Conservation (phyloP, 148 eudicot species). For the Camellia lanceoleosa region DNA sequence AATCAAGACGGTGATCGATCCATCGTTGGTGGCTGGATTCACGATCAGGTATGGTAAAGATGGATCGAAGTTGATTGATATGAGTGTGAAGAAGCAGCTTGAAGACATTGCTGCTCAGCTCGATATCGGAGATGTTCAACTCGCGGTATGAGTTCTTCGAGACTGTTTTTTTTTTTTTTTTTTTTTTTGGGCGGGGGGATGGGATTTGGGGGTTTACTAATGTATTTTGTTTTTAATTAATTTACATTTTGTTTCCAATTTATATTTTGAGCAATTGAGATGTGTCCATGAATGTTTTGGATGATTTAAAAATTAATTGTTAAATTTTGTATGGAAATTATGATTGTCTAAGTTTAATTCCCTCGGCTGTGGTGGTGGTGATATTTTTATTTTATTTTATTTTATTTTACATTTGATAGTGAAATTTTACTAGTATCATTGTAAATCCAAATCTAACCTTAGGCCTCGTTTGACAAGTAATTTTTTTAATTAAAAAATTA, state of each 20-base stretch:
- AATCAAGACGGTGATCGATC: constrained; percentile 73
- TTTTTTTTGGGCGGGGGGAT: no score
- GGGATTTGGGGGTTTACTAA: background rate
- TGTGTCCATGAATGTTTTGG: background rate
- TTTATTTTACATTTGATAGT: no score
- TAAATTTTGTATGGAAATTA: no score
- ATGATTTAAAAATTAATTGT: no score
- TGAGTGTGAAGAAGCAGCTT: constrained; percentile 94
- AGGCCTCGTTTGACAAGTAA: no score
- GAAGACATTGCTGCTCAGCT: constrained; percentile 78
- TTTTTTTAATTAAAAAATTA: no score
- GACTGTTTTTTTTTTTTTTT: no score
- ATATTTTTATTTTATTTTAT: no score
- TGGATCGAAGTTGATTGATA: constrained; percentile 76
- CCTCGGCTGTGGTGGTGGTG: no score
- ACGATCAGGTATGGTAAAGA: constrained; percentile 72
- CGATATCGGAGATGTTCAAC: constrained; percentile 62
- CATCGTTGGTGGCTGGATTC: constrained; percentile 79
- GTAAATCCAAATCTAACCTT: no score
- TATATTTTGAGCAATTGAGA: background rate
- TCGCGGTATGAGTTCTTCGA: constrained; percentile 33
- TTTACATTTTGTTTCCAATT: background rate
- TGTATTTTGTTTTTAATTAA: constrained; percentile 1
- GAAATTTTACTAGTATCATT: no score
- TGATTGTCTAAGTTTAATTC: no score